A percentile compares a stretch with the other conserved stretches of the same genome.
phyloP scores from a whole-genome alignment of 225 moss, liverwort and hornwort species.

The Asterella californica region DNA sequence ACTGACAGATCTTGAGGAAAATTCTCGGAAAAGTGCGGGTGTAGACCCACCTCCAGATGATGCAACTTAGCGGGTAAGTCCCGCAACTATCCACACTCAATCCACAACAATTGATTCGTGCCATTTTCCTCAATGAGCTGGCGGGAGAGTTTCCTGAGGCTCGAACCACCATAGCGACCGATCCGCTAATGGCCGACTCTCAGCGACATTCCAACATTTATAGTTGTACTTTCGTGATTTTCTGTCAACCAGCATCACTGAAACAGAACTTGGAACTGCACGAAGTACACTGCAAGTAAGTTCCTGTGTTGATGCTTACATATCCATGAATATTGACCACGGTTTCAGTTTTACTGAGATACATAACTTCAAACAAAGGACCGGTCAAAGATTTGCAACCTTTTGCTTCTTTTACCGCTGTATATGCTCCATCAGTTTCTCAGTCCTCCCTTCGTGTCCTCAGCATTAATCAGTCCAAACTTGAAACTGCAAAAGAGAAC shows the following conservation, averaged over 20 bases:
- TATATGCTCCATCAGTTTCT: not conserved
- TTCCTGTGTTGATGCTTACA: not conserved
- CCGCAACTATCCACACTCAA: not conserved
- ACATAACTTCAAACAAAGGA: not conserved
- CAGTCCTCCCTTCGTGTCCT: not conserved
- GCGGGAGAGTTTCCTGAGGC: not conserved
- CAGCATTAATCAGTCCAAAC: conserved; percentile 25
- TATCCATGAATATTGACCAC: not conserved
- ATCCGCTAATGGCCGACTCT: not conserved
- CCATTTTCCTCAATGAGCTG: not conserved
- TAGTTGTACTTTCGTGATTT: not conserved
- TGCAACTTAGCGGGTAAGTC: not conserved
- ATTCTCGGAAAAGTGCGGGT: not conserved
- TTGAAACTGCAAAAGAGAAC: conserved; percentile 28
- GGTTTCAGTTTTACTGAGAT: not conserved
- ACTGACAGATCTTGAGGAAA: not conserved
- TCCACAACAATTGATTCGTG: not conserved
- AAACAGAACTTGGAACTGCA: conserved; percentile 13
- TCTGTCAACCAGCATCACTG: conserved; percentile 6
- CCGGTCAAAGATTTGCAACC: conserved; percentile 5
- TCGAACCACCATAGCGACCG: not conserved
- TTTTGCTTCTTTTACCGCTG: conserved; percentile 11
- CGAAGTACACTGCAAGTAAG: not conserved
- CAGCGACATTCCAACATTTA: not conserved
- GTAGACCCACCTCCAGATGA: not conserved